Base-by-base conservation (phyloP, 805 yeast species). In the Scheffersomyces coipomensis region DNA sequence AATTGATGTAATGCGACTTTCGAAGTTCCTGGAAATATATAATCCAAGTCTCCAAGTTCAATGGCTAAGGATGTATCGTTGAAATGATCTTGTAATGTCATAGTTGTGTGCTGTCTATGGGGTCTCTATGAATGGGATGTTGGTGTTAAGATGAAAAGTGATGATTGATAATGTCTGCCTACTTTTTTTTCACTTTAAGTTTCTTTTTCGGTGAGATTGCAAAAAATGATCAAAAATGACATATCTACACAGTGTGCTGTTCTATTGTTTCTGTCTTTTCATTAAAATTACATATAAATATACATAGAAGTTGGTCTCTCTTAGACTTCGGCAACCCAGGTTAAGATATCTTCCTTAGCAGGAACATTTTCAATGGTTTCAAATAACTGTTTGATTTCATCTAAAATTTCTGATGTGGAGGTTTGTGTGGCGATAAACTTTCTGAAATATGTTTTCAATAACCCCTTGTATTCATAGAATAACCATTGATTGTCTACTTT, bases 1-100 rank as follows among this genome's bases (percentile, higher is more conserved):
- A 91, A 75, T 34, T 86, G 72, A 22, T 75, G 74, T 12, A 93
- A 68, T 0, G 96, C 95, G 2, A 86, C 76, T 36, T 75, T 73
- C 3, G 75, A 68, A 38, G 74, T 67, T 5, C 66, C 61, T 1
- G 84, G 77, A 54, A 85, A 91, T 19, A 75, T 79, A 60, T 89
- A 93, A 2, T 83, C 76, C 36, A 91, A 68, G 33, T 79, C 64
- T 9, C 69, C 65, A 0, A 90, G 81, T 46, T 75, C 80, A 13
- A 90, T 80, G 31, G 91, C 83, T 31, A 51, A 36, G 8, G 52
- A 30, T 2, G 21, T 30, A 16, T 46, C 50, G 9, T 38, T 34
- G 18, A 27, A 21, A 12, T 33, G 29, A 21, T 43, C 39, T 18
- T 34, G 22, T 15, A 27, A 27, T 15, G 30, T 27, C 30, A 27